Evolutionary conservation across 768 basidiomycete genomes (phyloP), one percentile per base, ranked within the genome.

Genomic region (Strobilomyces confusus): DNA sequence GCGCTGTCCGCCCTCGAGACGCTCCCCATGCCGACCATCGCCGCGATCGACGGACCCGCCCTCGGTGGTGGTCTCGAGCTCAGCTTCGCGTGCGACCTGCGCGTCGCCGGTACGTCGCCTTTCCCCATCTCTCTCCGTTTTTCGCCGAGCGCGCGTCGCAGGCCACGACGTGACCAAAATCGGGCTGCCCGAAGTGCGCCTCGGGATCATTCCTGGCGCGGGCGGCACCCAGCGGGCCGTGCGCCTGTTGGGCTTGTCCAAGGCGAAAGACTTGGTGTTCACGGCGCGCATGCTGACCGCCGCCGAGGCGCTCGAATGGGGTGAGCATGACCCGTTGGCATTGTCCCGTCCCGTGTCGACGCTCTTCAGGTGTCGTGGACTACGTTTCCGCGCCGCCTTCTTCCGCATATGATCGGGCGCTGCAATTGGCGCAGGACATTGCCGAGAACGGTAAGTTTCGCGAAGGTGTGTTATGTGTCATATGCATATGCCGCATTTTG

Each of bases 1-100:
- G 80, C 89, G 9, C 70, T 98, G 37, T 77, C 79, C 26, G 81
- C 80, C 62, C 79, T 98, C n/a, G 92, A 94, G 71, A 75, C 77
- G 37, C 73, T 95, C 32, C 87, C 88, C 6, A 81, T 95, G 74
- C 94, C 94, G 4, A 95, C 92, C 15, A 89, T 97, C 51, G 89
- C 89, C 33, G 92, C 93, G 5, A 89, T 98, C 38, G 94, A 97
- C 65, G 94, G 94, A 0, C 91, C 90, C 19, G 94, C 94, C 9
- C 77, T 98, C 0, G 94, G 94, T 11, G 94, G 94, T n/a, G 94
- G 94, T 2, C 77, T 94, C 26, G 94, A 98, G 69, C 70, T 97
- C 53, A 79, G 86, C 53, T 77, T 98, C 49, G 87, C 91, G 3
- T 95, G 92, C 71, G 94, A 98, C 74, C 70, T 98, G 63, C 82